A percentile compares a stretch with the other conserved stretches of the same genome.
phyloP scores from a whole-genome alignment of 306 rosid genomes.

The Albizia julibrissin region DNA sequence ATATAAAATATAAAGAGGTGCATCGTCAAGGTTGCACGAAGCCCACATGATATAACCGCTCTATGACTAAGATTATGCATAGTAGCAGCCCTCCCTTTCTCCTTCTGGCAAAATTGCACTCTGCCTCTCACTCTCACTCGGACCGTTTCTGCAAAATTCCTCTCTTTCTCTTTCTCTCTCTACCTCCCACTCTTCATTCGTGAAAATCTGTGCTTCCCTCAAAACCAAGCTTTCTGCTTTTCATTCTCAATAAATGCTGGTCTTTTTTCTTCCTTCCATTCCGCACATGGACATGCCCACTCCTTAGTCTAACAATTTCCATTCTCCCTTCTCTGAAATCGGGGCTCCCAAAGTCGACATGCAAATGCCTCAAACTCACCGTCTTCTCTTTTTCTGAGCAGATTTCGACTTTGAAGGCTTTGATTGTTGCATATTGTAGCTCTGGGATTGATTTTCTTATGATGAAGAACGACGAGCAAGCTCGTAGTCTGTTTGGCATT shows the following conservation, averaged over 20 bases:
- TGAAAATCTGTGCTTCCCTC: slow-evolving; percentile 7
- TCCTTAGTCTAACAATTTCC: slow-evolving; percentile 30
- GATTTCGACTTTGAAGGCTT: background rate
- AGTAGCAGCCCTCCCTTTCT: background rate
- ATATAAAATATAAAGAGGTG: background rate
- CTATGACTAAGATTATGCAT: background rate
- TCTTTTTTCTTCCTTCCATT: background rate
- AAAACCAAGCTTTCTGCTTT: slow-evolving; percentile 8
- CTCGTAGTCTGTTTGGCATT: slow-evolving; percentile 85
- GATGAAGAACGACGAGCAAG: slow-evolving; percentile 82
- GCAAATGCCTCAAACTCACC: slow-evolving; percentile 40
- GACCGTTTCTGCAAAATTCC: background rate
- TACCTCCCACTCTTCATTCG: slow-evolving; percentile 16
- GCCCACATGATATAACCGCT: slow-evolving; percentile 28
- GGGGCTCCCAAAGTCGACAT: slow-evolving; percentile 45
- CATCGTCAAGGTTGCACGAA: slow-evolving; percentile 2
- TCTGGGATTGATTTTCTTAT: slow-evolving; percentile 14
- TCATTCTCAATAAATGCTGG: slow-evolving; percentile 15
- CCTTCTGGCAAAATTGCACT: background rate
- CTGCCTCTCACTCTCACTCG: background rate
- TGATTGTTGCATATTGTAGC: background rate
- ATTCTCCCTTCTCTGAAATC: slow-evolving; percentile 13
- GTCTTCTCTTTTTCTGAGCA: slow-evolving; percentile 1
- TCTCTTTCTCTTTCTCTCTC: background rate
- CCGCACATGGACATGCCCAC: background rate